Evolutionary conservation across 805 yeast species (phyloP).

Genomic region (Schwanniomyces polymorphus): DNA sequence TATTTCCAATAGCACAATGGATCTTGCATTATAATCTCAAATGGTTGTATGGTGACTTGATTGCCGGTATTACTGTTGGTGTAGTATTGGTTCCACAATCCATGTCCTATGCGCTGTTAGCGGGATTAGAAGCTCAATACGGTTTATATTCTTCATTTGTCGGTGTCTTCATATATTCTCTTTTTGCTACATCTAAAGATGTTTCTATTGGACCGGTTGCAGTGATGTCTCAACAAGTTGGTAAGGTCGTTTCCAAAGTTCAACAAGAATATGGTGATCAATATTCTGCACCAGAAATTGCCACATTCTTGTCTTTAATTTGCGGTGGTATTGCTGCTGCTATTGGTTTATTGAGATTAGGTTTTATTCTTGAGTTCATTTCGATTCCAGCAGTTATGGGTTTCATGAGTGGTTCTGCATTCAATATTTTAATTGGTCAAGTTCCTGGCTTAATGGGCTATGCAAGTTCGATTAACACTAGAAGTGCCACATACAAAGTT

Average conservation of each 20-base stretch:
- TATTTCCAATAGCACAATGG: slow-evolving; percentile 86
- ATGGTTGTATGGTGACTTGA: slow-evolving; percentile 81
- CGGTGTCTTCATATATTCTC: slow-evolving; percentile 84
- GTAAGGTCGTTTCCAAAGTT: slow-evolving; percentile 71
- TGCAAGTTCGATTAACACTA: slow-evolving; percentile 63
- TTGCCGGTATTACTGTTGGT: slow-evolving; percentile 94
- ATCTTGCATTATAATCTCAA: slow-evolving; percentile 74
- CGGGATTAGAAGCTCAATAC: slow-evolving; percentile 76
- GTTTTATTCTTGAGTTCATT: slow-evolving; percentile 85
- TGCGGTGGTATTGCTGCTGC: slow-evolving; percentile 87
- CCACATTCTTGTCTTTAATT: slow-evolving; percentile 73
- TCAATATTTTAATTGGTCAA: slow-evolving; percentile 80
- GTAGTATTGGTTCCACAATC: slow-evolving; percentile 92
- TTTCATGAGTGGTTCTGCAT: slow-evolving; percentile 93
- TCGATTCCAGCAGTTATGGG: slow-evolving; percentile 92
- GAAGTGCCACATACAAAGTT: slow-evolving; percentile 67
- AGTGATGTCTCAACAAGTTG: slow-evolving; percentile 86
- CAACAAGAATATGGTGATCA: slow-evolving; percentile 39
- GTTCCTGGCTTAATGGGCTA: slow-evolving; percentile 85
- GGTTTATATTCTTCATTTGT: slow-evolving; percentile 91
- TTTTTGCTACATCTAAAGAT: slow-evolving; percentile 94
- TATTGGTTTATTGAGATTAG: slow-evolving; percentile 78
- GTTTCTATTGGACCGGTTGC: slow-evolving; percentile 97
- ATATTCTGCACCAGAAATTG: slow-evolving; percentile 67
- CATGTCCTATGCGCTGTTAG: slow-evolving; percentile 91